A percentile compares a stretch with the other conserved stretches of the same genome.
These are phyloP conservation scores for Prunus mume DNA, from an alignment of 306 rosid genomes.

Conservation along the genomic window DNA sequence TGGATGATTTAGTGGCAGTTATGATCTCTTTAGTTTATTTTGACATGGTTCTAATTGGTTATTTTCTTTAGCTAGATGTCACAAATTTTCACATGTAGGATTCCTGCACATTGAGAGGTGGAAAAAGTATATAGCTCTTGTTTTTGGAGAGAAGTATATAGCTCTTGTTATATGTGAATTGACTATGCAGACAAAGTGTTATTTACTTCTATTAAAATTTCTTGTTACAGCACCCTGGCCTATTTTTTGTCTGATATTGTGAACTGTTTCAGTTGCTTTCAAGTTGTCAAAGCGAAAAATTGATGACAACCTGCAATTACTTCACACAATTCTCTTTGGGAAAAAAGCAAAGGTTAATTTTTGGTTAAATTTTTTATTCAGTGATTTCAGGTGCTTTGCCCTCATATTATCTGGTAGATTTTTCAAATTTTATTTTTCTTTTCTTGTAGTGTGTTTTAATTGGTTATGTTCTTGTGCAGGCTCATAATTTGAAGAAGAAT, in stretches of 20 bases:
- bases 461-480: constrained; percentile 42
- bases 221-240: constrained; percentile 22
- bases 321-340: constrained; percentile 80
- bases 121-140: background rate
- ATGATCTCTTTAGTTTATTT: background rate
- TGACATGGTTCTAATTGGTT: background rate
- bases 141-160: background rate
- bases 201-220: constrained; percentile 15
- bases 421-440: too few relatives aligned
- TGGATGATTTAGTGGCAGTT: background rate
- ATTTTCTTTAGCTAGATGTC: background rate
- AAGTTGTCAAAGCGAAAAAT: constrained; percentile 90
- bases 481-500: constrained; percentile 60
- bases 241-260: constrained; percentile 32
- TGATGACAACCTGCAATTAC: constrained; percentile 81
- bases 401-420: background rate
- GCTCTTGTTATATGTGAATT: constrained; percentile 7
- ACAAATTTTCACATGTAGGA: background rate
- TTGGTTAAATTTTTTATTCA: constrained; percentile 1
- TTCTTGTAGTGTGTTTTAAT: constrained; percentile 4
- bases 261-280: constrained; percentile 82
- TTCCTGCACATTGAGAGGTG: background rate
- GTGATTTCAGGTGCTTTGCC: background rate
- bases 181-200: background rate
- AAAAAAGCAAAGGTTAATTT: constrained; percentile 73